These are phyloP conservation scores for Priceomyces medius DNA, from an alignment of 805 yeast genomes.

Conservation along the genomic window DNA sequence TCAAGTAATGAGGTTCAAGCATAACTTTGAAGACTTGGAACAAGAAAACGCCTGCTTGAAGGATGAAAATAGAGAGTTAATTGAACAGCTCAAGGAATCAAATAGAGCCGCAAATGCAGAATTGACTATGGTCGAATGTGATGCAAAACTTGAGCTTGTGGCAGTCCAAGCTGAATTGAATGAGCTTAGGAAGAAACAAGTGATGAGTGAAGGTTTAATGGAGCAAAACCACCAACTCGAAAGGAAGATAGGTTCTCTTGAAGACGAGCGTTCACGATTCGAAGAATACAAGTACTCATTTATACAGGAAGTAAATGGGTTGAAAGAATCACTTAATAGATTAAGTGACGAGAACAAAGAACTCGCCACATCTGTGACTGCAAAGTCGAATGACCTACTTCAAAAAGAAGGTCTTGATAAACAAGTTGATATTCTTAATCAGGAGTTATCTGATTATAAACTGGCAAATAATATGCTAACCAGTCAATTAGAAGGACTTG, in stretches of 20 bases:
- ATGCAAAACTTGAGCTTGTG: slow-evolving; percentile 1
- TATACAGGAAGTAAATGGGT: neutral
- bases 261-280: slow-evolving; percentile 10
- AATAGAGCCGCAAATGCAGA: slow-evolving; percentile 4
- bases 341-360: slow-evolving; percentile 3
- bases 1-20: slow-evolving; percentile 10
- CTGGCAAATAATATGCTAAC: neutral
- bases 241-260: slow-evolving; percentile 10
- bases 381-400: neutral
- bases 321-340: neutral
- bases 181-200: slow-evolving; percentile 5
- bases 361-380: neutral
- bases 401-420: neutral
- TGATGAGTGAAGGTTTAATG: neutral
- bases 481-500: neutral
- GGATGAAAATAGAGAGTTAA: slow-evolving; percentile 7
- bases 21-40: slow-evolving; percentile 11
- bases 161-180: slow-evolving; percentile 8
- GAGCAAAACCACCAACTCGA: slow-evolving; percentile 3
- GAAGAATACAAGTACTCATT: slow-evolving; percentile 9
- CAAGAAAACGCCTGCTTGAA: slow-evolving; percentile 13
- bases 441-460: neutral
- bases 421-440: neutral
- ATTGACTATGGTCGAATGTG: slow-evolving; percentile 2
- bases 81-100: slow-evolving; percentile 1